Conservation (phyloP, 75 land plant species). For the Selaginella tamariscina region DNA sequence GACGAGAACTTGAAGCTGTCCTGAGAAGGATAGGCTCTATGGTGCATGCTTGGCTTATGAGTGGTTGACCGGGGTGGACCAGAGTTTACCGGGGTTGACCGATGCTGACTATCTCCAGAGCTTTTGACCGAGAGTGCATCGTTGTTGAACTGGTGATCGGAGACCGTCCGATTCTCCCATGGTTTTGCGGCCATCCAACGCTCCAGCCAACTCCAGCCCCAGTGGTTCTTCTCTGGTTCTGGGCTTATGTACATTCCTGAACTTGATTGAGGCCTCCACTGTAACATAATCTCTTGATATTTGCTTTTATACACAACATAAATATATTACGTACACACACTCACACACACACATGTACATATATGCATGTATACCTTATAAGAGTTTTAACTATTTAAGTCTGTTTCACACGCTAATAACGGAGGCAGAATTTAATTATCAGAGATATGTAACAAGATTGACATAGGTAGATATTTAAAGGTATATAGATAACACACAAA, state of each 20-base stretch:
- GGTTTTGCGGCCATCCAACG: conserved; percentile 59
- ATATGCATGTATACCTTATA: no score
- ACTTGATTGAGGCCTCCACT: background rate
- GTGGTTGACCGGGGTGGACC: background rate
- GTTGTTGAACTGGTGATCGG: background rate
- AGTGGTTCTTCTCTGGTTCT: conserved; percentile 62
- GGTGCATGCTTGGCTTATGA: background rate
- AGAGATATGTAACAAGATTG: no score
- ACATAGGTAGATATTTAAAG: no score
- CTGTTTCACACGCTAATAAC: no score
- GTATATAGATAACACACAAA: no score
- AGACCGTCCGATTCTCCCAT: conserved; percentile 40
- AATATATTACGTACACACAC: no score
- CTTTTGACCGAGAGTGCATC: no score
- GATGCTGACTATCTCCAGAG: background rate
- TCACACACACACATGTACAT: no score
- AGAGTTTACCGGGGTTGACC: background rate
- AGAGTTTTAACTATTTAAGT: no score
- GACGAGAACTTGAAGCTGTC: conserved; percentile 1
- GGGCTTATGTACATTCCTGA: conserved; percentile 42
- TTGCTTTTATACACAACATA: background rate
- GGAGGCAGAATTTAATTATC: no score
- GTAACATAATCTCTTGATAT: background rate
- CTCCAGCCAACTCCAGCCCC: conserved; percentile 90
- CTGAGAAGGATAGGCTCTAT: background rate